A percentile compares a stretch with the other conserved stretches of the same genome.
Evolutionary conservation across 495 filamentous ascomycete genomes (phyloP).

Genomic region (Daldinia caldariorum): DNA sequence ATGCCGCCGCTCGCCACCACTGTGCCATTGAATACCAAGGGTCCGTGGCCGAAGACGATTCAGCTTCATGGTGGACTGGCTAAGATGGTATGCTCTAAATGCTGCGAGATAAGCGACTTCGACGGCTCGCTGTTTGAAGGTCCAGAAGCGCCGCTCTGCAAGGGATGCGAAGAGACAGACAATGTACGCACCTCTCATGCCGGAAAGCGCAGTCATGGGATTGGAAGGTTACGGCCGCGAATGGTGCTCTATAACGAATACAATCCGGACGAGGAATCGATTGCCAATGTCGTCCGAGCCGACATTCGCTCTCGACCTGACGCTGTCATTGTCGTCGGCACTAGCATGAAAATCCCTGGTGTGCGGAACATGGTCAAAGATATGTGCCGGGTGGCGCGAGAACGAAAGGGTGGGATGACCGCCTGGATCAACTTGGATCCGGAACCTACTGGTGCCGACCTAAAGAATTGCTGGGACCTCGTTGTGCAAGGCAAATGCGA

Average conservation of each 20-base stretch:
- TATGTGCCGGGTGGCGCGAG: conserved; percentile 82
- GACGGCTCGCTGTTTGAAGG: conserved; percentile 83
- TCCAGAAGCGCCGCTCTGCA: conserved; percentile 83
- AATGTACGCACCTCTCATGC: conserved; percentile 76
- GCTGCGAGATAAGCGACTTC: conserved; percentile 78
- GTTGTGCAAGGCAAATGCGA: conserved; percentile 89
- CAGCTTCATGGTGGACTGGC: conserved; percentile 94
- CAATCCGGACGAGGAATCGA: conserved; percentile 95
- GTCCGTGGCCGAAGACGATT: conserved; percentile 90
- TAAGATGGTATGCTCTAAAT: conserved; percentile 97
- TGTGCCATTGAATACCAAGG: conserved; percentile 76
- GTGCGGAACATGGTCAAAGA: conserved; percentile 89
- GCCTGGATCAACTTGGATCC: conserved; percentile 94
- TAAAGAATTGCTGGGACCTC: conserved; percentile 91
- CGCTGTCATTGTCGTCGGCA: conserved; percentile 92
- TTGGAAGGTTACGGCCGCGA: conserved; percentile 87
- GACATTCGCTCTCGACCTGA: conserved; percentile 88
- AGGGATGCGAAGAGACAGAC: conserved; percentile 77
- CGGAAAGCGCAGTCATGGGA: conserved; percentile 92
- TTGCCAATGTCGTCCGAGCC: conserved; percentile 84
- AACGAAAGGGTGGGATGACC: conserved; percentile 85
- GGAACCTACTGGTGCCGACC: conserved; percentile 80
- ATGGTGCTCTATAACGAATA: conserved; percentile 98
- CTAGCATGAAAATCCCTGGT: conserved; percentile 92
- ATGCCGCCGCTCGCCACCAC: conserved; percentile 81